Percentiles rank a stretch among this genome's conserved stretches.
Evolutionary conservation across 345 rosid species (phyloP).

Genomic region (Geranium brycei): DNA sequence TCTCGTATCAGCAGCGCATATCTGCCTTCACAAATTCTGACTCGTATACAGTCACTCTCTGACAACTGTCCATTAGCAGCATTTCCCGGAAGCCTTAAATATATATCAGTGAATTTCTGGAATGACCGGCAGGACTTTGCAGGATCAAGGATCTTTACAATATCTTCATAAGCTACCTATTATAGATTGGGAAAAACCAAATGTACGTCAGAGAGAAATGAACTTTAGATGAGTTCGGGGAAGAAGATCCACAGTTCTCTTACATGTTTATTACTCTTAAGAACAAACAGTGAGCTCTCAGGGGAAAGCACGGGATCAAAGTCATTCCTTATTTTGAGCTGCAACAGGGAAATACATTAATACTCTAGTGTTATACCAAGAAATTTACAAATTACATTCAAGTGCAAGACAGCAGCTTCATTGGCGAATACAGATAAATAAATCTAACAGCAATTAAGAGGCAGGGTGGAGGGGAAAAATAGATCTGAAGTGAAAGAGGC

Average conservation of each 20-base stretch:
- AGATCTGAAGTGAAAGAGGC: too few species aligned
- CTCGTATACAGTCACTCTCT: slow-evolving; percentile 94
- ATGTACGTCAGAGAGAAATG: slow-evolving; percentile 11
- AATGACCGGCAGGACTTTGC: slow-evolving; percentile 75
- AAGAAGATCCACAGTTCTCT: slow-evolving; percentile 13
- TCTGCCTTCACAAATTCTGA: slow-evolving; percentile 96
- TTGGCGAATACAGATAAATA: background rate
- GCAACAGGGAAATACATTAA: slow-evolving; percentile 16
- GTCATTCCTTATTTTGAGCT: slow-evolving; percentile 98
- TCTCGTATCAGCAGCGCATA: slow-evolving; percentile 92
- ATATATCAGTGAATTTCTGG: slow-evolving; percentile 89
- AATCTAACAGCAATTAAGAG: background rate
- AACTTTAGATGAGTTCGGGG: background rate
- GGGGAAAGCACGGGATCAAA: slow-evolving; percentile 99
- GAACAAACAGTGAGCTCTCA: slow-evolving; percentile 91
- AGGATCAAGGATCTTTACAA: slow-evolving; percentile 69
- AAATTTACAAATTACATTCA: background rate
- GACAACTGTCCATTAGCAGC: slow-evolving; percentile 70
- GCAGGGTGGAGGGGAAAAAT: background rate
- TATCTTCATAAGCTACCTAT: slow-evolving; percentile 85
- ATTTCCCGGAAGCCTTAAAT: slow-evolving; percentile 78
- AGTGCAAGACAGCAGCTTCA: background rate
- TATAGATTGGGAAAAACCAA: slow-evolving; percentile 7
- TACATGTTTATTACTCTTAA: slow-evolving; percentile 93
- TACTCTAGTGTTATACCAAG: background rate